Conservation (phyloP, 805 yeast genomes). For the Pichia insulana region DNA sequence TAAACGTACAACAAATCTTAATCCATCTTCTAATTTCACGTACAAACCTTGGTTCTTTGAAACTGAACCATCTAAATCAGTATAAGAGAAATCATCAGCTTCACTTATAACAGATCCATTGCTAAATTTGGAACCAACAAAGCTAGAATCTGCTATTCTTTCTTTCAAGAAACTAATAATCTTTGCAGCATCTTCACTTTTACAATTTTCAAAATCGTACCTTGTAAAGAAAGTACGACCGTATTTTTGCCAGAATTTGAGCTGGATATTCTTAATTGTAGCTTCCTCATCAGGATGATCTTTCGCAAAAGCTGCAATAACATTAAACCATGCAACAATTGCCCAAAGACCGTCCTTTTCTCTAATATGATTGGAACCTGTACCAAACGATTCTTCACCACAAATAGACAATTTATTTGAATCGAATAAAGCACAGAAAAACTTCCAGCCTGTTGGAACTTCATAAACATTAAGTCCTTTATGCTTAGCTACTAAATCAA, state of each 20-base stretch:
- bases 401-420: slow-evolving; percentile 89
- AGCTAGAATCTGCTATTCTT: slow-evolving; percentile 28
- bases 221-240: slow-evolving; percentile 97
- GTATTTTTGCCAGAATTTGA: slow-evolving; percentile 79
- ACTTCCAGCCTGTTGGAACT: slow-evolving; percentile 99
- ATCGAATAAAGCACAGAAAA: slow-evolving; percentile 92
- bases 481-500: slow-evolving; percentile 79
- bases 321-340: slow-evolving; percentile 92
- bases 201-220: slow-evolving; percentile 84
- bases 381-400: slow-evolving; percentile 97
- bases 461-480: slow-evolving; percentile 75
- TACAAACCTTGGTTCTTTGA: slow-evolving; percentile 82
- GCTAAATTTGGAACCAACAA: slow-evolving; percentile 43
- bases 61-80: slow-evolving; percentile 90
- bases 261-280: slow-evolving; percentile 72
- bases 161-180: slow-evolving; percentile 48
- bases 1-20: slow-evolving; percentile 79
- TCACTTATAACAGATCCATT: slow-evolving; percentile 48
- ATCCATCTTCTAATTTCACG: slow-evolving; percentile 72
- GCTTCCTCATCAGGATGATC: slow-evolving; percentile 39
- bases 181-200: slow-evolving; percentile 62
- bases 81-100: slow-evolving; percentile 84
- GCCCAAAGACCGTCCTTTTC: slow-evolving; percentile 99
- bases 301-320: slow-evolving; percentile 71
- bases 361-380: slow-evolving; percentile 95